These are phyloP conservation scores for Colletotrichum agaves DNA, from an alignment of 2,329 filamentous ascomycete genomes.

Conservation along the genomic window DNA sequence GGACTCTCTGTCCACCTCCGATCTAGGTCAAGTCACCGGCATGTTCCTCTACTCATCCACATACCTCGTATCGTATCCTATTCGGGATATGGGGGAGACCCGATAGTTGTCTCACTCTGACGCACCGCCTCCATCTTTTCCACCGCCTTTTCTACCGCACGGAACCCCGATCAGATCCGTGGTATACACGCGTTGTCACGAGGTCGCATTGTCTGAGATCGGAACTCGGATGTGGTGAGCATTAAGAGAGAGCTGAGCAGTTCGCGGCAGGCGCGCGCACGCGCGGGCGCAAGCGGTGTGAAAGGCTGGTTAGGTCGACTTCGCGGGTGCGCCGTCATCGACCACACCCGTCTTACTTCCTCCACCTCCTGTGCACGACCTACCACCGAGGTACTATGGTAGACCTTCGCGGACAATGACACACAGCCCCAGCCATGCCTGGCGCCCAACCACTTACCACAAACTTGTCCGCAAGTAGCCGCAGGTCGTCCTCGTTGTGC, in stretches of 20 bases:
- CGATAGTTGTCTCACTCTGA: neutral
- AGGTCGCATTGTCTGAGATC: neutral
- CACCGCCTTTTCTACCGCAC: neutral
- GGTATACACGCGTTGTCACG: neutral
- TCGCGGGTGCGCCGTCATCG: slow-evolving; percentile 4
- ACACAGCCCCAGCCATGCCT: slow-evolving; percentile 1
- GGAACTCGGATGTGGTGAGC: neutral
- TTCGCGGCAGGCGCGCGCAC: neutral
- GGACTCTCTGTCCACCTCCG: neutral
- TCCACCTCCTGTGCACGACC: neutral
- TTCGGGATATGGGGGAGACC: neutral
- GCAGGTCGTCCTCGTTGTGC: neutral
- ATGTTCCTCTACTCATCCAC: too few relatives aligned
- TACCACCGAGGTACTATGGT: neutral
- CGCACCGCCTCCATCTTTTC: neutral
- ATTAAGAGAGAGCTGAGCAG: neutral
- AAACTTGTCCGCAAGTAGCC: slow-evolving; percentile 8
- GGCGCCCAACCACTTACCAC: neutral
- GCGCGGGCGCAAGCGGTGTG: slow-evolving; percentile 3
- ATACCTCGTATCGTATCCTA: neutral
- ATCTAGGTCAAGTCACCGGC: neutral
- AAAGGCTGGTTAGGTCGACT: neutral
- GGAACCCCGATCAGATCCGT: neutral
- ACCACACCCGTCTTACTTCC: slow-evolving; percentile 18
- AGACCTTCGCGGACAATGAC: neutral